These are phyloP conservation scores for Sphaceloma murrayae DNA, from an alignment of 2,329 filamentous ascomycete genomes.

Conservation along the genomic window DNA sequence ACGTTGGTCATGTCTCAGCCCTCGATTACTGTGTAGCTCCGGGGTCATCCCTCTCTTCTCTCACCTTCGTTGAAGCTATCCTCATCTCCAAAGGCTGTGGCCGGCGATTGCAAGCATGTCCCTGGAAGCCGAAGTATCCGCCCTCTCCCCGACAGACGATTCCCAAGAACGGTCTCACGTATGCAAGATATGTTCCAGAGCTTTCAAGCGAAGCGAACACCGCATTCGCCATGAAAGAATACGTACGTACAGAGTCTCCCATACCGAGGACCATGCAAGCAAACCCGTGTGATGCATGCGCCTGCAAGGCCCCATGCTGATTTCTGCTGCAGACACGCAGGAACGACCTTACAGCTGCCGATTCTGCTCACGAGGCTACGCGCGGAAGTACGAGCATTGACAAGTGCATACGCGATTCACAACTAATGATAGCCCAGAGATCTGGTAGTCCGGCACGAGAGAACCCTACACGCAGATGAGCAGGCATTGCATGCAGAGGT, in stretches of 20 bases:
- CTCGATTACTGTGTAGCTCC: not conserved
- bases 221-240: constrained; percentile 13
- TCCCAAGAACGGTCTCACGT: constrained; percentile 11
- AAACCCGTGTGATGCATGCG: too few relatives aligned
- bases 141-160: constrained; percentile 12
- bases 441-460: constrained; percentile 15
- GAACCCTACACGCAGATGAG: constrained; percentile 15
- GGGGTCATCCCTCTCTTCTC: not conserved
- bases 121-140: constrained; percentile 9
- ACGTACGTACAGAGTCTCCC: constrained; percentile 4
- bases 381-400: not conserved
- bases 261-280: too few relatives aligned
- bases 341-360: constrained; percentile 13
- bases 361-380: constrained; percentile 11
- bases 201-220: constrained; percentile 13
- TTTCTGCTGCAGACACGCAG: not conserved
- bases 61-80: not conserved
- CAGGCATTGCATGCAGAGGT: constrained; percentile 7
- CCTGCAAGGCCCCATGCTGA: too few relatives aligned
- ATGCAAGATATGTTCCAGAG: constrained; percentile 12
- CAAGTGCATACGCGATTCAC: not conserved
- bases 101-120: constrained; percentile 5
- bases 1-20: constrained; percentile 6
- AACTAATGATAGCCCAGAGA: constrained; percentile 7
- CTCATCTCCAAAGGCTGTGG: not conserved